A percentile compares a stretch with the other conserved stretches of the same genome.
phyloP scores from a whole-genome alignment of 2,329 filamentous ascomycete genomes.

The Aspergillus intermedius region DNA sequence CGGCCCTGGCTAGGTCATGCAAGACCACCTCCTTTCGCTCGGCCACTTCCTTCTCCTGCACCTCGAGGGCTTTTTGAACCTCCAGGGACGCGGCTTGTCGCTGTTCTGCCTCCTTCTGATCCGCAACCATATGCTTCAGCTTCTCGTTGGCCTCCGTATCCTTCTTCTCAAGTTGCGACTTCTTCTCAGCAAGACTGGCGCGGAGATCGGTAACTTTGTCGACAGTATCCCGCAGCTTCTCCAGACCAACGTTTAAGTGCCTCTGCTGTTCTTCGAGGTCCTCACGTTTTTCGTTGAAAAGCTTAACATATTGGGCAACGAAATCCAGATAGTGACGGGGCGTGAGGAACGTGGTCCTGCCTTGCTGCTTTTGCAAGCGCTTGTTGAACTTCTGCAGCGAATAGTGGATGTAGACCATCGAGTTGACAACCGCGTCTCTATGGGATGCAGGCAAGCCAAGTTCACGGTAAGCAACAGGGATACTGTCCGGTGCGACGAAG shows the following conservation, averaged over 20 bases:
- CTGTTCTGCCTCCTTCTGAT: conserved; percentile 90
- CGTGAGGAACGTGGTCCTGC: conserved; percentile 85
- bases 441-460: conserved; percentile 80
- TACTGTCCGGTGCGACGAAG: conserved; percentile 80
- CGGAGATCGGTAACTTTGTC: conserved; percentile 93
- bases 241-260: conserved; percentile 94
- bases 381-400: conserved; percentile 85
- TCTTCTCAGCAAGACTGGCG: conserved; percentile 87
- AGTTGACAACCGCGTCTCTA: conserved; percentile 87
- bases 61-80: conserved; percentile 78
- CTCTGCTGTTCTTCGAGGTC: conserved; percentile 98
- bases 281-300: conserved; percentile 97
- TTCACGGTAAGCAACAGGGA: conserved; percentile 86
- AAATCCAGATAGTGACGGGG: conserved; percentile 97
- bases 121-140: conserved; percentile 90
- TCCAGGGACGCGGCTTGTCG: conserved; percentile 81
- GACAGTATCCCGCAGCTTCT: conserved; percentile 93
- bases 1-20: conserved; percentile 79
- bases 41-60: conserved; percentile 83
- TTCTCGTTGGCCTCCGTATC: conserved; percentile 96
- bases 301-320: conserved; percentile 91
- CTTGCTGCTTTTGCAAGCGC: conserved; percentile 84
- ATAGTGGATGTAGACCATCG: conserved; percentile 98
- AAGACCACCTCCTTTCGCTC: conserved; percentile 76
- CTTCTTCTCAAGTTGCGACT: conserved; percentile 85